Percentiles rank a stretch among this genome's conserved stretches.
phyloP scores from a whole-genome alignment of 148 eudicot genomes.

The Pharnaceum exiguum region DNA sequence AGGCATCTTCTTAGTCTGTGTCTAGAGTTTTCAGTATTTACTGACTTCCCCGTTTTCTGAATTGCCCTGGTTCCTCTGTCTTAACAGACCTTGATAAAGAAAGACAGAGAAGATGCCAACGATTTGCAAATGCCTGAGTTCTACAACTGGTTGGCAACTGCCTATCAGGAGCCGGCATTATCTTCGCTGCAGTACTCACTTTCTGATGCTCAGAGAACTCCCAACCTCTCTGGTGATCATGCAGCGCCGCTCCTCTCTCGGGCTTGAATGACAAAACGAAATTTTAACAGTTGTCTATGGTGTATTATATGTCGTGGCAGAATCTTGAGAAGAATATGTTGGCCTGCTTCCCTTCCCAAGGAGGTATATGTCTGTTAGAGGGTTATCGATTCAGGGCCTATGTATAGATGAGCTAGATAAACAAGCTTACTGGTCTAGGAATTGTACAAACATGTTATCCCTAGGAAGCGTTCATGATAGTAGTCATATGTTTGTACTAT shows the following conservation, averaged over 20 bases:
- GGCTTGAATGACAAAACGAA: no score
- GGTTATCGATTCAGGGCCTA: no score
- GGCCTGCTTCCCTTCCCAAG: no score
- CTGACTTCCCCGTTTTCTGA: not conserved
- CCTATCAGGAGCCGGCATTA: constrained; percentile 54
- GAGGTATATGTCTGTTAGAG: no score
- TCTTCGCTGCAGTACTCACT: constrained; percentile 30
- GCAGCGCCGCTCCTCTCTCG: constrained; percentile 40
- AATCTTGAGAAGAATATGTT: constrained; percentile 1
- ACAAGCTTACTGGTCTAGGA: no score
- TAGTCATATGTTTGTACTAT: no score
- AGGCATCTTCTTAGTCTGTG: not conserved
- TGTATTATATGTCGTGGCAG: not conserved
- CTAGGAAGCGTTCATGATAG: no score
- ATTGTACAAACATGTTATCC: no score
- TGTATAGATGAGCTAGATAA: no score
- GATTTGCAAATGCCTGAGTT: constrained; percentile 49
- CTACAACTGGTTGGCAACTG: constrained; percentile 30
- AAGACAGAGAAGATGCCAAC: constrained; percentile 48
- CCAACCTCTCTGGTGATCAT: constrained; percentile 19
- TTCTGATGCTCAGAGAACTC: constrained; percentile 17
- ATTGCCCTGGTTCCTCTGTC: not conserved
- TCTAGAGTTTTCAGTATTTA: no score
- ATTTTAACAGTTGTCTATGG: not conserved
- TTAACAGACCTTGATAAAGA: constrained; percentile 48